phyloP scores from a whole-genome alignment of 768 basidiomycete genomes.

The Suillus variegatus region DNA sequence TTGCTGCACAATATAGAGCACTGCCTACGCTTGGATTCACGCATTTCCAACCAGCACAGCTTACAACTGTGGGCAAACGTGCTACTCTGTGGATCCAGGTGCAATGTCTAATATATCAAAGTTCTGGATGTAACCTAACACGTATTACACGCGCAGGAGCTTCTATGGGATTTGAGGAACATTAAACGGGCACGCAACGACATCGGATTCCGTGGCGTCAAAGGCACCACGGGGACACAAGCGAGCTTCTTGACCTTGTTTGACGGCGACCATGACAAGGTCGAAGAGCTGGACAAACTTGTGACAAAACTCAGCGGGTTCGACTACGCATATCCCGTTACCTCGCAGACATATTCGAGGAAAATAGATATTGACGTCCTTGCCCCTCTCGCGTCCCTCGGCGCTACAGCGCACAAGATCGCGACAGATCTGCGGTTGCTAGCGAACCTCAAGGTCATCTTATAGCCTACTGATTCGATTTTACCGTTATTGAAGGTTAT shows the following conservation, averaged over 20 bases:
- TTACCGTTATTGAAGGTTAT: background rate
- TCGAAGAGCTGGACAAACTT: constrained; percentile 83
- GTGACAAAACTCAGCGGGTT: constrained; percentile 94
- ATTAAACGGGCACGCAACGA: constrained; percentile 88
- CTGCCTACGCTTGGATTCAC: constrained; percentile 97
- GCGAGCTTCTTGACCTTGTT: constrained; percentile 94
- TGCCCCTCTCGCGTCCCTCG: constrained; percentile 84
- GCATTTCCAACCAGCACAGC: constrained; percentile 97
- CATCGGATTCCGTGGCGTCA: constrained; percentile 96
- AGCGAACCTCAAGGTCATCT: constrained; percentile 82
- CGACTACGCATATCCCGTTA: constrained; percentile 93
- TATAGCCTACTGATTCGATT: background rate
- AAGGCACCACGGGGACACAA: constrained; percentile 99
- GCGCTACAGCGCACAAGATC: constrained; percentile 97
- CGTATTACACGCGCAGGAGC: constrained; percentile 51
- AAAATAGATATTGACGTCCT: constrained; percentile 96
- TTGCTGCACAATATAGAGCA: constrained; percentile 83
- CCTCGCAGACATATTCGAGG: constrained; percentile 97
- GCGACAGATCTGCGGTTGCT: constrained; percentile 93
- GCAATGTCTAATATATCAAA: background rate
- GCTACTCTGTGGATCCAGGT: constrained; percentile 97
- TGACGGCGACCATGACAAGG: constrained; percentile 94
- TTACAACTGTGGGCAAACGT: constrained; percentile 97
- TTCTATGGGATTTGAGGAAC: constrained; percentile 96
- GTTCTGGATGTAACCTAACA: background rate